Evolutionary conservation across 2,329 filamentous ascomycete genomes (phyloP), one percentile per base, ranked within the genome.

Genomic region (Phaeoacremonium minimum): DNA sequence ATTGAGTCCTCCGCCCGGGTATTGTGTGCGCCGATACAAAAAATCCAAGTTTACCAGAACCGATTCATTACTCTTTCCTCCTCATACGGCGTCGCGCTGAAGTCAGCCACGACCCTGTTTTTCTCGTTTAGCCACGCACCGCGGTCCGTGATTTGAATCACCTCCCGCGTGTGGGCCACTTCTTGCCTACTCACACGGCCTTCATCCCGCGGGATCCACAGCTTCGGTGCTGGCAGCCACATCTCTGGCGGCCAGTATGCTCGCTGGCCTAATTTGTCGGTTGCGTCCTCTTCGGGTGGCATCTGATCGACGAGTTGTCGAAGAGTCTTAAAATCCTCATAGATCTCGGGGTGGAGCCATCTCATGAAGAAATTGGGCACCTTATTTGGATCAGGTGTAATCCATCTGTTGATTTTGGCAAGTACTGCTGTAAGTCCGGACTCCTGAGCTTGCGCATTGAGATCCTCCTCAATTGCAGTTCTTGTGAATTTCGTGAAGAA

Each of bases 141-240:
- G 42, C 85, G 78, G 49, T 93, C 86, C 0, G 80, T 83, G 47
- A 87, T 86, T 5, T 75, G 71, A 29, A 87, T 81, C 16, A 85
- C 73, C 45, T 75, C 75, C 46, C 70, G 68, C 1, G 80, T 83
- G 46, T 87, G 76, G 28, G 69, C 66, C 39, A 89, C 71, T 58
- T 90, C 87, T 53, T 90, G 84, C 48, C 66, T 67, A 40, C 77
- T 84, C 26, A 91, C 74, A 16, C 85, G 83, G 17, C 76, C 72
- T 2, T 71, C 66, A 53, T 93, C 87, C 36, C 75, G 71, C 2
- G 87, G 86, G 18, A 93, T 80, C 87, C 87, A 93, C 18, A 93
- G 67, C 7, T 80, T 64, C 4, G 83, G 83, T 0, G 76, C 63
- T 28, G 71, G 63, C 34, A 72, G 66, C 30, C 64, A 76, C 53